Evolutionary conservation across 164 flowering plant genomes (phyloP).

Genomic region (Vitis cinerea): DNA sequence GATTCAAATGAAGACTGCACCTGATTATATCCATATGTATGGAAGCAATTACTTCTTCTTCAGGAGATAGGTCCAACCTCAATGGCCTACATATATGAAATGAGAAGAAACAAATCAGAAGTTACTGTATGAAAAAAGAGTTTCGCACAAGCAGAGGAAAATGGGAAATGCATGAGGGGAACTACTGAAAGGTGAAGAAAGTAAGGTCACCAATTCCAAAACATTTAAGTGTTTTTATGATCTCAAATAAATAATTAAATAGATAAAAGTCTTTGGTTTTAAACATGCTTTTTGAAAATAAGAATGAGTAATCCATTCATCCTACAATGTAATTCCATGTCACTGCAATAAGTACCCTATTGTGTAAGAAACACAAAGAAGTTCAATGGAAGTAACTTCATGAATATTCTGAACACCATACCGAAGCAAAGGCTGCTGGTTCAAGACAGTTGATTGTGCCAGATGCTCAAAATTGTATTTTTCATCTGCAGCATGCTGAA

Average conservation of each 20-base stretch:
- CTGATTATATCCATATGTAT: conserved; percentile 89
- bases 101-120: conserved; percentile 2
- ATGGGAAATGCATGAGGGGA: no score
- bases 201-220: no score
- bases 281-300: no score
- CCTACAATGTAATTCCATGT: no score
- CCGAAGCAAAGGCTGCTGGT: conserved; percentile 92
- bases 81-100: conserved; percentile 52
- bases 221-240: no score
- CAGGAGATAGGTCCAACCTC: conserved; percentile 82
- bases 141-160: neutral
- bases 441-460: conserved; percentile 74
- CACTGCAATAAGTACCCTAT: no score
- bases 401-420: conserved; percentile 29
- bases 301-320: no score
- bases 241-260: no score
- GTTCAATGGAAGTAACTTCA: neutral
- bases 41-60: conserved; percentile 85
- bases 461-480: conserved; percentile 88
- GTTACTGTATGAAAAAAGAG: neutral
- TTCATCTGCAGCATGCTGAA: conserved; percentile 99
- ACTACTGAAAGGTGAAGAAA: no score
- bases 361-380: neutral
- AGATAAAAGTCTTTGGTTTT: no score
- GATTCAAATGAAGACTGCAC: conserved; percentile 26